Base-by-base conservation (phyloP, 2,329 filamentous ascomycete species). In the Colletotrichum falcatum region DNA sequence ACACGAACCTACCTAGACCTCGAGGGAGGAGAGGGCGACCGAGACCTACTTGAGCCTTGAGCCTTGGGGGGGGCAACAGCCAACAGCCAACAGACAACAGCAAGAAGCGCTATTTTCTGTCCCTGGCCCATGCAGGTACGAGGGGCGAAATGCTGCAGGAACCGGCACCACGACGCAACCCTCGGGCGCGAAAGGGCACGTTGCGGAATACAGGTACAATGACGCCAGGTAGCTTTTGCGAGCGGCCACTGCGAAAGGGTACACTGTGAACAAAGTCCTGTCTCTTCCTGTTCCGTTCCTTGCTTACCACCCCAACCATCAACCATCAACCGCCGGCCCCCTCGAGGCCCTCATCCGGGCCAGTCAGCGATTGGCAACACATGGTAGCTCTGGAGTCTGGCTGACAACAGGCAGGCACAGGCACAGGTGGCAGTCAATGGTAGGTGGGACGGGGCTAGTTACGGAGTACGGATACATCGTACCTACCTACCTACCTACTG, bases 61-160 rank as follows among this genome's bases (percentile, higher is more conserved):
- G 44, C 30, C 30, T 49, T 39, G 44, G n/a, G 28, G 30, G 56
- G n/a, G n/a, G n/a, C n/a, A n/a, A n/a, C n/a, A n/a, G n/a, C n/a
- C n/a, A n/a, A n/a, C n/a, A n/a, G n/a, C n/a, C n/a, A n/a, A 48
- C 28, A 26, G 11, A 26, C 55, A 26, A 58, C 12, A 30, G 20
- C 58, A 53, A 61, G 56, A 70, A 71, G 69, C 69, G 69, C 69
- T 66, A 71, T 71, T 71, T 71, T 70, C 69, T 16, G 60, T 60
- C 69, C 69, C 66, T 71, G 69, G 46, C 55, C 70, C 53, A 71
- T 70, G 69, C 69, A 71, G 66, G 69, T 60, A 71, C 69, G 60
- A 49, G 66, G 64, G 66, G 46, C 35, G n/a, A 71, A 68, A 63
- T 46, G 55, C 69, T 71, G 69, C 69, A 71, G 69, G 69, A 71